A percentile compares a stretch with the other conserved stretches of the same genome.
These are phyloP conservation scores for Aspergillus thermomutatus DNA, from an alignment of 2,329 filamentous ascomycete species.

Conservation along the genomic window DNA sequence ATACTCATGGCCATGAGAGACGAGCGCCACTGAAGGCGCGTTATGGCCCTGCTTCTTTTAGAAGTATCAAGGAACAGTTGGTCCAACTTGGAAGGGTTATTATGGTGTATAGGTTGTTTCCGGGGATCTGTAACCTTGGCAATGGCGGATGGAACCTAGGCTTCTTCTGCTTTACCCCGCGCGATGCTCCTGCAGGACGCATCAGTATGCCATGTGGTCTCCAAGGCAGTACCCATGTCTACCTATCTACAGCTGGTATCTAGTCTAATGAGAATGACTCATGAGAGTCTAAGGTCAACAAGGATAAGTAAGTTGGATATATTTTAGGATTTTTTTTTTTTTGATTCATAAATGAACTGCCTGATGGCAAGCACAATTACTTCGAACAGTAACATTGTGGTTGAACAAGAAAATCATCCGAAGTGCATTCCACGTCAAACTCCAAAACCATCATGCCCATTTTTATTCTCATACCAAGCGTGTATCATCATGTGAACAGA, in stretches of 20 bases:
- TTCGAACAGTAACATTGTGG: background rate
- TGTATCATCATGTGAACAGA: slow-evolving; percentile 25
- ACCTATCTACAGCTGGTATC: background rate
- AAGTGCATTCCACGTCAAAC: slow-evolving; percentile 26
- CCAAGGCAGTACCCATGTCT: background rate
- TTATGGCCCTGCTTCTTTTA: background rate
- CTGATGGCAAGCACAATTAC: background rate
- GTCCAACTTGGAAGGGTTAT: background rate
- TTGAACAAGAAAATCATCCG: background rate
- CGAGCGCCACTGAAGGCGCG: slow-evolving; percentile 5
- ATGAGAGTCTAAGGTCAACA: background rate
- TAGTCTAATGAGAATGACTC: background rate
- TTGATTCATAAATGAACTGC: background rate
- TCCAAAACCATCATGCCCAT: slow-evolving; percentile 30
- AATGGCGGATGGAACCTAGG: slow-evolving; percentile 8
- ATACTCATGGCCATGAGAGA: slow-evolving; percentile 5
- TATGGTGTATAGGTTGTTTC: background rate
- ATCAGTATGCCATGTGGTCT: background rate
- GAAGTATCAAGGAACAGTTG: background rate
- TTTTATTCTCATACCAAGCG: slow-evolving; percentile 29
- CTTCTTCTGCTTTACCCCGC: slow-evolving; percentile 9
- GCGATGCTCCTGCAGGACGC: background rate
- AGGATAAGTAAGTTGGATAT: background rate
- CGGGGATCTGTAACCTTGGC: slow-evolving; percentile 1
- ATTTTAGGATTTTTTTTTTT: slow-evolving; percentile 1